Conservation (phyloP, 2,329 filamentous ascomycete genomes). For the Apiospora arundinis region DNA sequence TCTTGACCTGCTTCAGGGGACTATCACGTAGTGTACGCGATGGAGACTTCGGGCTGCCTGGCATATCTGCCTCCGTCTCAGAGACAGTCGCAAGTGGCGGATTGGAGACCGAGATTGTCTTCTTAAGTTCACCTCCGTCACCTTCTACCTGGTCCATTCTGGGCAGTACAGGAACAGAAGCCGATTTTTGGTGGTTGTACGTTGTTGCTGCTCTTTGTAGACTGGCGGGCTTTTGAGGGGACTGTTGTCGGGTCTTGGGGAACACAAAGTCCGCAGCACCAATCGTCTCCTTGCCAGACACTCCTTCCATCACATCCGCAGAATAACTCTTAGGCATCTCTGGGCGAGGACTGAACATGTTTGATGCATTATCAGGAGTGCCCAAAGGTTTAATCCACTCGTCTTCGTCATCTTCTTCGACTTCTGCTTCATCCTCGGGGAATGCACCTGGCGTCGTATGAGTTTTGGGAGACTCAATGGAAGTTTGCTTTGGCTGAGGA, state of each 20-base stretch:
- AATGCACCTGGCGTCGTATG: constrained; percentile 63
- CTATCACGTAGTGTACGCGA: constrained; percentile 65
- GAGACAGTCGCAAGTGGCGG: constrained; percentile 56
- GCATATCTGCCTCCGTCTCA: constrained; percentile 39
- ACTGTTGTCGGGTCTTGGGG: constrained; percentile 48
- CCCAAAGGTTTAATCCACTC: constrained; percentile 67
- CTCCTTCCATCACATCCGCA: constrained; percentile 65
- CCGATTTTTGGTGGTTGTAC: constrained; percentile 65
- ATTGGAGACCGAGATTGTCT: constrained; percentile 67
- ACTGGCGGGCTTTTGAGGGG: constrained; percentile 43
- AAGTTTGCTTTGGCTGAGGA: constrained; percentile 46
- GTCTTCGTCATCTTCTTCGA: constrained; percentile 54
- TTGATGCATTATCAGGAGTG: constrained; percentile 41
- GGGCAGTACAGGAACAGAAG: constrained; percentile 64
- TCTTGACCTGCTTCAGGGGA: constrained; percentile 89
- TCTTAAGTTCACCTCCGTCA: constrained; percentile 54
- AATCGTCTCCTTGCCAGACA: constrained; percentile 55
- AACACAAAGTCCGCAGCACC: constrained; percentile 54
- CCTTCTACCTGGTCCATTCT: constrained; percentile 33
- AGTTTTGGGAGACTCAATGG: constrained; percentile 44
- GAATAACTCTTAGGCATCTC: constrained; percentile 66
- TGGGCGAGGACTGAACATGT: constrained; percentile 54
- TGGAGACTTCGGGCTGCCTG: constrained; percentile 62
- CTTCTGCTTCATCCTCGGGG: constrained; percentile 51
- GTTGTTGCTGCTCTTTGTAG: constrained; percentile 40